phyloP scores from a whole-genome alignment of 345 rosid species.

The Aurinia saxatilis region DNA sequence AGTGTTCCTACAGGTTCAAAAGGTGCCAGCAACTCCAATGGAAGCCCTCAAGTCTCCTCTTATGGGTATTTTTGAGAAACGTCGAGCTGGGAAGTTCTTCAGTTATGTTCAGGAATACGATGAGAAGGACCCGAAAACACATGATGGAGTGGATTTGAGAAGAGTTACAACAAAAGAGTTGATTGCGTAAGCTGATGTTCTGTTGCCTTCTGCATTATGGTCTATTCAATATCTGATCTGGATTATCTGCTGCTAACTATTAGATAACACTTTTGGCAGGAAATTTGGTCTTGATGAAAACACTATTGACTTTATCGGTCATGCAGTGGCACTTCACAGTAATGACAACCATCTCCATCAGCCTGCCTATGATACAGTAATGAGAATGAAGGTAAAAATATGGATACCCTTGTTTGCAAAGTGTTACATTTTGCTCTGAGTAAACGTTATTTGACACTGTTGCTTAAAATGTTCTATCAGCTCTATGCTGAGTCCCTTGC shows the following conservation, averaged over 20 bases:
- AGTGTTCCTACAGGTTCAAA: conserved; percentile 59
- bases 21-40: conserved; percentile 94
- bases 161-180: conserved; percentile 75
- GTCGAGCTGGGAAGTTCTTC: conserved; percentile 91
- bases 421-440: background rate
- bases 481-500: conserved; percentile 86
- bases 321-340: conserved; percentile 89
- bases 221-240: background rate
- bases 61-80: conserved; percentile 98
- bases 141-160: conserved; percentile 89
- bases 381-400: conserved; percentile 80
- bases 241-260: conserved; percentile 7
- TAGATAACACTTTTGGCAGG: conserved; percentile 36
- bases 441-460: conserved; percentile 1
- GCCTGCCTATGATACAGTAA: conserved; percentile 94
- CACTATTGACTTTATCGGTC: conserved; percentile 94
- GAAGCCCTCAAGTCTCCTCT: conserved; percentile 95
- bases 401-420: background rate
- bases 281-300: conserved; percentile 83
- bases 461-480: conserved; percentile 34
- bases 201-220: background rate
- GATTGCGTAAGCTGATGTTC: conserved; percentile 60
- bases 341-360: conserved; percentile 71
- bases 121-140: conserved; percentile 82
- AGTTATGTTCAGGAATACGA: conserved; percentile 77